Conservation (phyloP, 2,329 filamentous ascomycete species). For the Neopestalotiopsis clavispora region DNA sequence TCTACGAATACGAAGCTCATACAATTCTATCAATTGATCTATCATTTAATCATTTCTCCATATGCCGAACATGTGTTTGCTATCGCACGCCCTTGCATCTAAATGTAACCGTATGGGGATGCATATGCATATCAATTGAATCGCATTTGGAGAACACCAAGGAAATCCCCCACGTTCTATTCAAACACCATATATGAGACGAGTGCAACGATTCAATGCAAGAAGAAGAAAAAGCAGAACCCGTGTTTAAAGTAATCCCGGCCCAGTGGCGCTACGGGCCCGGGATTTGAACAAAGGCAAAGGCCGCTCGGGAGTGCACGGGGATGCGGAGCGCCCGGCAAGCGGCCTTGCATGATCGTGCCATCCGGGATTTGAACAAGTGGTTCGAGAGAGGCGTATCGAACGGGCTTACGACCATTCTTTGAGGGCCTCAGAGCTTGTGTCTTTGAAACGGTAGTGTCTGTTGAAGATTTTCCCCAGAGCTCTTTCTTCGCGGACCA, state of each 20-base stretch:
- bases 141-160: background rate
- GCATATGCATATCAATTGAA: background rate
- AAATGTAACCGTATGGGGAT: too few relatives aligned
- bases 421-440: background rate
- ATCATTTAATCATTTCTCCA: background rate
- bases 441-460: background rate
- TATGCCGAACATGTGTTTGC: background rate
- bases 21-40: background rate
- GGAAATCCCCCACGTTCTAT: background rate
- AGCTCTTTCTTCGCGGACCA: background rate
- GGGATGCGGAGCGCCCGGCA: background rate
- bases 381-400: background rate
- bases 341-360: background rate
- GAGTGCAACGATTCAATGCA: background rate
- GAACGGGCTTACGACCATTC: background rate
- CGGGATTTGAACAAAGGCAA: conserved; percentile 6
- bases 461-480: background rate
- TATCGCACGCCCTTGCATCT: background rate
- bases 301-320: conserved; percentile 5
- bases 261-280: background rate
- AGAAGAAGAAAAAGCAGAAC: background rate
- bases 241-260: background rate
- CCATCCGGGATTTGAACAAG: conserved; percentile 11
- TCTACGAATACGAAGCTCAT: background rate
- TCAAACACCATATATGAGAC: background rate